A percentile compares a stretch with the other conserved stretches of the same genome.
These are phyloP conservation scores for Diospyros kaki DNA, from an alignment of 148 eudicot species.

Conservation along the genomic window DNA sequence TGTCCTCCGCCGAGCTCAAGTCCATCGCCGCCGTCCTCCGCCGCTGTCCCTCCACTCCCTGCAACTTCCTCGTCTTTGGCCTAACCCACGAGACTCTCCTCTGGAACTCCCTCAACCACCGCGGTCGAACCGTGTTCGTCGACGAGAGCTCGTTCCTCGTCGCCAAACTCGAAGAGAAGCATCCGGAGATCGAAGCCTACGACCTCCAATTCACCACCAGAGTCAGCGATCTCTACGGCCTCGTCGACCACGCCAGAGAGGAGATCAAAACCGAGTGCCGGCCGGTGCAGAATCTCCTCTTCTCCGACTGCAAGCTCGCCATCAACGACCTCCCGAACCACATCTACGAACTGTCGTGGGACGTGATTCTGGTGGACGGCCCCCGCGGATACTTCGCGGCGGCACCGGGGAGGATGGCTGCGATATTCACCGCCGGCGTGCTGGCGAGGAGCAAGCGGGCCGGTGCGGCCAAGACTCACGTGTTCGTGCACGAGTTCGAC, in stretches of 20 bases:
- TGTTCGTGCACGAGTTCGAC: conserved; percentile 74
- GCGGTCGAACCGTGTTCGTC: conserved; percentile 65
- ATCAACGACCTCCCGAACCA: conserved; percentile 79
- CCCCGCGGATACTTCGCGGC: conserved; percentile 54
- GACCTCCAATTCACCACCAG: conserved; percentile 67
- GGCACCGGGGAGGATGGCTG: conserved; percentile 66
- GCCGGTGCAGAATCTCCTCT: conserved; percentile 72
- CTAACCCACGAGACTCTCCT: conserved; percentile 79
- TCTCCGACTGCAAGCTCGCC: conserved; percentile 71
- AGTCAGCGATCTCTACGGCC: conserved; percentile 27
- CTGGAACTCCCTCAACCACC: conserved; percentile 58
- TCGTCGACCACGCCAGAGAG: conserved; percentile 28
- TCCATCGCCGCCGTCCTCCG: conserved; percentile 49
- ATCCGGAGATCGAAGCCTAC: conserved; percentile 66
- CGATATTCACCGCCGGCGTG: conserved; percentile 74
- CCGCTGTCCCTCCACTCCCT: conserved; percentile 28
- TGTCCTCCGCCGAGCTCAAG: conserved; percentile 51
- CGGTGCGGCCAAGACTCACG: conserved; percentile 39
- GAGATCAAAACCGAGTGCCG: conserved; percentile 39
- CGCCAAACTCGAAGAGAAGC: conserved; percentile 36
- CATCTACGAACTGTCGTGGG: conserved; percentile 68
- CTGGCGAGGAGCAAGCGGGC: conserved; percentile 53
- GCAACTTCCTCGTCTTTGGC: conserved; percentile 79
- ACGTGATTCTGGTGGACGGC: conserved; percentile 77
- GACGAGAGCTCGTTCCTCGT: conserved; percentile 61